These are phyloP conservation scores for Hypholoma sublateritium DNA, from an alignment of 768 basidiomycete genomes.

Conservation along the genomic window DNA sequence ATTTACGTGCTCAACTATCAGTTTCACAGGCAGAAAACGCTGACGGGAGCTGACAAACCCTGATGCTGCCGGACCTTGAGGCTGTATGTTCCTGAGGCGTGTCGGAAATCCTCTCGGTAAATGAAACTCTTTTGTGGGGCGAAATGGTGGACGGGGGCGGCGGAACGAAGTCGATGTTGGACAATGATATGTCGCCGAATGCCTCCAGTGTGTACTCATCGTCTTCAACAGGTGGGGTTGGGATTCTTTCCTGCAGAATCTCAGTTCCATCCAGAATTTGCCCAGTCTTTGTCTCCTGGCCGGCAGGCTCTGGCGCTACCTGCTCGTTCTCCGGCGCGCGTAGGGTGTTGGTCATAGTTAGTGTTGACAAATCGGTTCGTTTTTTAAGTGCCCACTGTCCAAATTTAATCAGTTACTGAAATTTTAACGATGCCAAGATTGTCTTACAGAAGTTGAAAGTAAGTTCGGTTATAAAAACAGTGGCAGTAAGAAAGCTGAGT, in stretches of 20 bases:
- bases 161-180: slow-evolving; percentile 35
- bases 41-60: background rate
- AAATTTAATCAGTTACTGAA: background rate
- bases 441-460: background rate
- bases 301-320: background rate
- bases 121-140: slow-evolving; percentile 8
- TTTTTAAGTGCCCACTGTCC: background rate
- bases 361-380: background rate
- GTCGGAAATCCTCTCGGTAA: background rate
- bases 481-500: background rate
- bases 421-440: background rate
- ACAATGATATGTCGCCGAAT: slow-evolving; percentile 45
- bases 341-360: background rate
- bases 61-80: background rate
- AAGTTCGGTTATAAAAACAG: background rate
- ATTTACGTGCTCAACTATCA: background rate
- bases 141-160: slow-evolving; percentile 25
- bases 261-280: slow-evolving; percentile 6
- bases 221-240: slow-evolving; percentile 17
- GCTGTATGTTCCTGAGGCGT: background rate
- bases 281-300: background rate
- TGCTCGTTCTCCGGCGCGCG: background rate
- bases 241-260: background rate
- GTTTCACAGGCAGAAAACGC: background rate
- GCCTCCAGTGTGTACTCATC: slow-evolving; percentile 41